Base-by-base conservation (phyloP, 176 grass and related monocot species). In the Aegilops bicornis region DNA sequence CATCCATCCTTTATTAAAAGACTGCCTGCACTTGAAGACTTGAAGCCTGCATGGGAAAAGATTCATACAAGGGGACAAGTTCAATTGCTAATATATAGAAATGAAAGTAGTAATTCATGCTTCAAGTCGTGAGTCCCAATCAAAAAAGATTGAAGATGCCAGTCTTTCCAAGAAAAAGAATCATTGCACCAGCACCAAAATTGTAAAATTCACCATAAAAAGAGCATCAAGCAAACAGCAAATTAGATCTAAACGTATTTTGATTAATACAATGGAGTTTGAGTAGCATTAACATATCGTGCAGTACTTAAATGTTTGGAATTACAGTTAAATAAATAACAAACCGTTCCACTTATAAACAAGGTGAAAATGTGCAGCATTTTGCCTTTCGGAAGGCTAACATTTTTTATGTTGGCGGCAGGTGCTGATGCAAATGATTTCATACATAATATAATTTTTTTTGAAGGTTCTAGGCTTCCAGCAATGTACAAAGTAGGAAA, bases 381-480 rank as follows among this genome's bases (percentile, higher is more conserved):
- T 95, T 95, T 90, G 47, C 93, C 96, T 92, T 86, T 98, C 48
- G 96, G 93, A 39, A 98, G 82, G 74, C 82, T 91, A 79, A 98
- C 36, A 95, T 64, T 98, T 98, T 77, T 98, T 98, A 94, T 94
- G 82, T 98, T 98, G 50, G 95, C 96, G 6, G 96, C 96, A 63
- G 96, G 95, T 31, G 96, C 93, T 54, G 96, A 98, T 58, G 93
- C 86, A 95, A 98, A 98, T 65, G 88, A 54, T 86, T 90, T 90
- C 92, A 91, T 97, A 72, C 27, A 84, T 30, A 83, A 73, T 62
- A 83, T 48, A 27, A 27, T 1, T 27, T 61, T 27, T 13, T 69
- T 10, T 33, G 83, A 60, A 30, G 62, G 10, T 71, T 83, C 31
- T 93, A 98, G 36, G 36, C 36, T 37, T 37, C 36, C 36, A 37